Base-by-base conservation (phyloP, 106 monocot genomes). In the Gastrodia elata region DNA sequence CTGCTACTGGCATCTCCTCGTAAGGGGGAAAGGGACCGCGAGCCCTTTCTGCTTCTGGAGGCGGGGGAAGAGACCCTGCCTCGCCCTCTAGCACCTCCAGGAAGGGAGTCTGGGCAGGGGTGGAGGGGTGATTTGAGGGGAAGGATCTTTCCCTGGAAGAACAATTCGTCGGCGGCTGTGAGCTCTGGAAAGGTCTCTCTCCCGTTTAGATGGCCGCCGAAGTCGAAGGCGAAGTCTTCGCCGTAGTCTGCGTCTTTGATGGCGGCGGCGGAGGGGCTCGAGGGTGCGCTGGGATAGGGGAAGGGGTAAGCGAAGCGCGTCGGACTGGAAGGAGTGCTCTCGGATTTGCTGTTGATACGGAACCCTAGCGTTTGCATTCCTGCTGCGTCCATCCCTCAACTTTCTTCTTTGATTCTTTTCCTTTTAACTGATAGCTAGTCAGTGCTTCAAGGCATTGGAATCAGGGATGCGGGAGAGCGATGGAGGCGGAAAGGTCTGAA, bases 161-260 rank as follows among this genome's bases (percentile, higher is more conserved):
- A 91, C 68, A 91, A 88, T 79, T 83, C 87, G 32, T 87, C 91
- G 76, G 91, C 91, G 15, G 83, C 33, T 22, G 52, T 52, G 11
- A 77, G 55, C 27, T 40, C 68, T 68, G n/a, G 52, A 18, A 22
- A 22, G 22, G 18, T 18, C n/a, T 18, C 52, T 18, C 22, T 52
- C 30, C 13, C 30, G 10, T 61, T 30, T 26, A 61, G 32, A 4
- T 61, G 32, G 13, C 61, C 61, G 61, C 61, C 30, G 61, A 61
- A 61, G 30, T 61, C 61, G 13, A 61, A 61, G 61, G 32, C 61
- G 28, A 61, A 61, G 32, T 28, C 26, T 43, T 43, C 43, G 43
- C 13, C 43, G 43, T 43, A 6, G 6, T 43, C 43, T 6, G 13
- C 5, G 30, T 26, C 26, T 6, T 61, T 30, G 5, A 11, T 6